Evolutionary conservation across 352 stramenopile genomes (phyloP).

Genomic region (Salisapilia sapeloensis): DNA sequence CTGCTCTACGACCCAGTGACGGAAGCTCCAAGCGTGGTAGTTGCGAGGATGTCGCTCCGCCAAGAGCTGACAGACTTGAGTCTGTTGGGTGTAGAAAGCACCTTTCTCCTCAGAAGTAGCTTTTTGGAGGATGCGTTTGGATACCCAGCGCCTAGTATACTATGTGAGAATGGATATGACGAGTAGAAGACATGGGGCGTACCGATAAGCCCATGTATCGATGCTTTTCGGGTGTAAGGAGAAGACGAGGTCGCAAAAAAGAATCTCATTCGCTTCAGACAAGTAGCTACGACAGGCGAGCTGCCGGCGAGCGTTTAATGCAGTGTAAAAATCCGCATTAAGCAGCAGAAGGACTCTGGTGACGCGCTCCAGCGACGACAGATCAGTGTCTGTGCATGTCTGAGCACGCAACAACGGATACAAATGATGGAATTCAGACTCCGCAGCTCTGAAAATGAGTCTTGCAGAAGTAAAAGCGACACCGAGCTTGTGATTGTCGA

Average conservation of each 20-base stretch:
- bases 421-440: slow-evolving; percentile 28
- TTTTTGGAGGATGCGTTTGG: slow-evolving; percentile 12
- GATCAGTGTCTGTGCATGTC: slow-evolving; percentile 3
- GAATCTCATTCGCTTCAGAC: slow-evolving; percentile 22
- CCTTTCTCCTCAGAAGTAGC: slow-evolving; percentile 6
- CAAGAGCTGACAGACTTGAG: slow-evolving; percentile 25
- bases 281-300: too few relatives aligned
- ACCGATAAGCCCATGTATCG: slow-evolving; percentile 75
- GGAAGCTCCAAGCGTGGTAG: slow-evolving; percentile 76
- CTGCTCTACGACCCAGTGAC: slow-evolving; percentile 46
- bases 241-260: slow-evolving; percentile 59
- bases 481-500: slow-evolving; percentile 64
- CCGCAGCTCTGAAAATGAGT: slow-evolving; percentile 31
- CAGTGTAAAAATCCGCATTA: slow-evolving; percentile 71
- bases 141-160: slow-evolving; percentile 25
- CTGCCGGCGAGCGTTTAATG: slow-evolving; percentile 69
- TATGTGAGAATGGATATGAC: neutral
- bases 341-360: slow-evolving; percentile 55
- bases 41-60: slow-evolving; percentile 54
- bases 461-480: slow-evolving; percentile 35
- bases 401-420: slow-evolving; percentile 9
- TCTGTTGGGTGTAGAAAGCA: slow-evolving; percentile 28
- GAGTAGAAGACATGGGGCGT: neutral
- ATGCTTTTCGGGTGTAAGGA: slow-evolving; percentile 72
- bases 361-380: slow-evolving; percentile 18